These are phyloP conservation scores for Strigomonas culicis DNA, from an alignment of 208 protist species.

Conservation along the genomic window DNA sequence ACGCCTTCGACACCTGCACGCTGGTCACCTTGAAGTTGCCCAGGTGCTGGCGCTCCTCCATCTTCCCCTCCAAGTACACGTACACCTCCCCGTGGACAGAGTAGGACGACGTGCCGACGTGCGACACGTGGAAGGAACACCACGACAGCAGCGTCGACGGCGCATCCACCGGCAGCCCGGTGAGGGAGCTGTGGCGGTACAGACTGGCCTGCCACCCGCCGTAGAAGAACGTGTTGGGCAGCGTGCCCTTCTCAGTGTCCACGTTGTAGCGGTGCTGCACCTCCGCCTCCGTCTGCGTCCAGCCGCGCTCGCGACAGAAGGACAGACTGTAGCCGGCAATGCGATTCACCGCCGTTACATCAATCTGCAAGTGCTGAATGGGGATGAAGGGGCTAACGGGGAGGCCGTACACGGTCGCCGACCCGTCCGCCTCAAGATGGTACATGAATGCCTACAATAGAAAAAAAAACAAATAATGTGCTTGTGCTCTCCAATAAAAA, in stretches of 20 bases:
- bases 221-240: conserved; percentile 53
- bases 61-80: conserved; percentile 33
- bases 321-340: conserved; percentile 48
- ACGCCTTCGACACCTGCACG: conserved; percentile 45
- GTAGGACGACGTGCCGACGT: conserved; percentile 59
- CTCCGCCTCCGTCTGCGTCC: conserved; percentile 37
- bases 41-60: conserved; percentile 24
- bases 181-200: conserved; percentile 21
- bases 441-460: conserved; percentile 27
- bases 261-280: conserved; percentile 13
- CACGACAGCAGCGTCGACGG: conserved; percentile 36
- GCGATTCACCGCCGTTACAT: conserved; percentile 44
- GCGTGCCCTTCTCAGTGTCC: conserved; percentile 18
- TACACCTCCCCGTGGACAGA: conserved; percentile 38
- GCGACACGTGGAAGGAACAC: conserved; percentile 27
- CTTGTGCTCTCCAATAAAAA: neutral
- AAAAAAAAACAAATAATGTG: conserved; percentile 12
- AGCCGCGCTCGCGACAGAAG: conserved; percentile 59
- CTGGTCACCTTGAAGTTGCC: conserved; percentile 53
- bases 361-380: conserved; percentile 53
- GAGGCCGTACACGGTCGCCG: conserved; percentile 46
- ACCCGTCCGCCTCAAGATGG: conserved; percentile 29
- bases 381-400: conserved; percentile 52
- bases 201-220: conserved; percentile 49
- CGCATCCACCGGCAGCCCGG: conserved; percentile 18